Evolutionary conservation across 2,329 filamentous ascomycete genomes (phyloP), one percentile per base, ranked within the genome.

Genomic region (Camillea tinctor): DNA sequence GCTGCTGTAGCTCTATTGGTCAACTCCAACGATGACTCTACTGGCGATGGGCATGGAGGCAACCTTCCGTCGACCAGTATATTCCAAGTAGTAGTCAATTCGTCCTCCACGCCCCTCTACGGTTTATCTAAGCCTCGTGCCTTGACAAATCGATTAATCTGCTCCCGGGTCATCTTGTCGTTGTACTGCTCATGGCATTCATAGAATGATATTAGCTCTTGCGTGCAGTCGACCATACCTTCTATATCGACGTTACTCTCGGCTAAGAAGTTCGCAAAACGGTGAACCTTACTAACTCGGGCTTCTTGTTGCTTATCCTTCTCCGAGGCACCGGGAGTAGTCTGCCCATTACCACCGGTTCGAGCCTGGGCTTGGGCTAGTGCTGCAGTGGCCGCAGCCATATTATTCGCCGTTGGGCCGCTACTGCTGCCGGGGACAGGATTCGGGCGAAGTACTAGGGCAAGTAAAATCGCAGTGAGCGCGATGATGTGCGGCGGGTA

Each of bases 121-220:
- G 68, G 63, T 68, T 84, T 83, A 56, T 86, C 84, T 50, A 87
- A 71, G 1, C 79, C 79, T 15, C 83, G 76, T 0, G 84, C 84
- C 70, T 86, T 87, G 69, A 87, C 78, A 62, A 86, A 86, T 11
- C 84, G 76, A 59, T 81, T 83, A 57, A 87, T 81, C 68, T 85
- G 82, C 69, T 87, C 84, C 54, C 81, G 74, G 1, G 82, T 84
- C 48, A 81, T 75, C 68, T 86, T 86, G 57, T 87, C 84, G 63
- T 85, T 85, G 66, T 85, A 86, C 66, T 84, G 80, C 69, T 87
- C 84, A 55, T 84, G 79, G 61, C 79, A 84, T 71, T 96, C 91
- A 72, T 97, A 97, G 64, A 97, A 85, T 3, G 91, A 93, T 56
- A 97, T 91, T 63, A 97, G 84, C 77, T 97, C 93, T 76, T 97